phyloP scores from a whole-genome alignment of 2,329 filamentous ascomycete genomes.

The Fusarium nematophilum region DNA sequence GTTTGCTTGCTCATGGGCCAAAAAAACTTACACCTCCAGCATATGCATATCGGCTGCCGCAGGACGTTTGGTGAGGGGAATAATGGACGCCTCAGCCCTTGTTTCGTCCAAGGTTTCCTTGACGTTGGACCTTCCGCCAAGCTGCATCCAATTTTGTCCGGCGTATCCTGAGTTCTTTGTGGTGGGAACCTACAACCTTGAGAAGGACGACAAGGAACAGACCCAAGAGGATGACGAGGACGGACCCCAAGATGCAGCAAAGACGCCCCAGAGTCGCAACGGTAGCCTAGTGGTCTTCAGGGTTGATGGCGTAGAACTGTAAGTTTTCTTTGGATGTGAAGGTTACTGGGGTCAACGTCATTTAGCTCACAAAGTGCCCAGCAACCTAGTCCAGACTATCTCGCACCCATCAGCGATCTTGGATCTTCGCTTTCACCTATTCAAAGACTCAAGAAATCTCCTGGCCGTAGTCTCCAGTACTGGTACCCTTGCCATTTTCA shows the following conservation, averaged over 20 bases:
- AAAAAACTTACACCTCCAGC: slow-evolving; percentile 10
- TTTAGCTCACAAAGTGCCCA: slow-evolving; percentile 45
- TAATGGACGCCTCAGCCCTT: slow-evolving; percentile 38
- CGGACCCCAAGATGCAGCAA: slow-evolving; percentile 35
- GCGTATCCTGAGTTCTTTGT: slow-evolving; percentile 73
- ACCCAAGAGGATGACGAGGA: slow-evolving; percentile 38
- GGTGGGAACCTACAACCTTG: slow-evolving; percentile 86
- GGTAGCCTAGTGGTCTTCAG: slow-evolving; percentile 79
- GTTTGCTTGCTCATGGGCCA: slow-evolving; percentile 1
- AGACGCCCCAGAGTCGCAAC: slow-evolving; percentile 71
- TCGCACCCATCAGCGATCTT: slow-evolving; percentile 79
- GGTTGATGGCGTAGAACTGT: slow-evolving; percentile 66
- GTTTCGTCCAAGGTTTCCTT: slow-evolving; percentile 60
- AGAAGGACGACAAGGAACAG: slow-evolving; percentile 56
- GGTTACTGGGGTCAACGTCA: background rate
- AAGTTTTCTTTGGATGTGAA: slow-evolving; percentile 48
- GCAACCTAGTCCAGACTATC: slow-evolving; percentile 68
- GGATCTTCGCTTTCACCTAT: slow-evolving; percentile 83
- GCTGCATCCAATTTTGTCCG: slow-evolving; percentile 81
- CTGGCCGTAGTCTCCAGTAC: slow-evolving; percentile 84
- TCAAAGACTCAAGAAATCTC: slow-evolving; percentile 56
- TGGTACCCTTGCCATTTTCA: slow-evolving; percentile 74
- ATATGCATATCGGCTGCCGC: background rate
- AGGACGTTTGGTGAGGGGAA: background rate
- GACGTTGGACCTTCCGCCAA: slow-evolving; percentile 75